Evolutionary conservation across 176 grass and related monocot genomes (phyloP).

Genomic region (Triticum dicoccoides): DNA sequence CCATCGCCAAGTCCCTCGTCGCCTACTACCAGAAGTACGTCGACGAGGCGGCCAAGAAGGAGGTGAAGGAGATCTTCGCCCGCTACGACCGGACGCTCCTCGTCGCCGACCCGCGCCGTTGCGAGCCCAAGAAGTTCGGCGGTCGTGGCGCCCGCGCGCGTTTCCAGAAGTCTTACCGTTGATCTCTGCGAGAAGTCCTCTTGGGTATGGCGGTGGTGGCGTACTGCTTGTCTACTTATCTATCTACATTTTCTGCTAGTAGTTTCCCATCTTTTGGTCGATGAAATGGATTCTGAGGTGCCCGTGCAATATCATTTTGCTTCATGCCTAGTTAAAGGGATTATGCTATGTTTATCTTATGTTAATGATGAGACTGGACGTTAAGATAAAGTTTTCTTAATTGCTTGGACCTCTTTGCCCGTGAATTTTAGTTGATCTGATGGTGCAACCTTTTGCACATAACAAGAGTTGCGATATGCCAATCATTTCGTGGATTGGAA

Average conservation of each 20-base stretch:
- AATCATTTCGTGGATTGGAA: neutral
- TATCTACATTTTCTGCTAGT: neutral
- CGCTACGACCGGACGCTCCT: conserved; percentile 84
- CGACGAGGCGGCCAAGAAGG: conserved; percentile 78
- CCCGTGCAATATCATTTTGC: neutral
- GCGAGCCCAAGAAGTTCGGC: conserved; percentile 91
- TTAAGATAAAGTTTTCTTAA: neutral
- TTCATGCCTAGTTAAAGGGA: neutral
- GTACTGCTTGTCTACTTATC: neutral
- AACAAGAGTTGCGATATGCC: neutral
- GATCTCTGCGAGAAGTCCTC: neutral
- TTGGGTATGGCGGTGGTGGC: neutral
- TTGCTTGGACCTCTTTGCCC: neutral
- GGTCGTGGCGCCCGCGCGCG: conserved; percentile 73
- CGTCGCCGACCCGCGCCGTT: conserved; percentile 74
- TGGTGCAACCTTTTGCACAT: neutral
- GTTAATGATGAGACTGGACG: neutral
- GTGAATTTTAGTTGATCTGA: neutral
- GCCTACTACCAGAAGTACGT: conserved; percentile 89
- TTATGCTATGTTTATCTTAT: neutral
- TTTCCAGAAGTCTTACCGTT: conserved; percentile 91
- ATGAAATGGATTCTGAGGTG: neutral
- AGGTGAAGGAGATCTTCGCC: conserved; percentile 76
- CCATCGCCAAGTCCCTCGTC: conserved; percentile 75
- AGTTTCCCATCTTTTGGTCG: neutral